Conservation (phyloP, 2,329 filamentous ascomycete genomes). For the Coniochaeta ligniaria region DNA sequence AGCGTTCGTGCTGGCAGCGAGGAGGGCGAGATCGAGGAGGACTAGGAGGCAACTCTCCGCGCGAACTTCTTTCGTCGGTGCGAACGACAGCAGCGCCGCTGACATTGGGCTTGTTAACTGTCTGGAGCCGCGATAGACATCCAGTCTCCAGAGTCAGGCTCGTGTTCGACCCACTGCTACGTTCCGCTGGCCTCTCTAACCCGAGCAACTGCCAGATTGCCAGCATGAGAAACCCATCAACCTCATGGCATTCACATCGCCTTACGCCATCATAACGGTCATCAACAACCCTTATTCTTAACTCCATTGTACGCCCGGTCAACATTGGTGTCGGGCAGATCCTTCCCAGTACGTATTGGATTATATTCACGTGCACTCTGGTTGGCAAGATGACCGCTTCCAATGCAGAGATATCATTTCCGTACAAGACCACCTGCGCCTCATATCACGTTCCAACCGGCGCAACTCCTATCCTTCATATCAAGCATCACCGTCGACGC, state of each 20-base stretch:
- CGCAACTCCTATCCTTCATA: background rate
- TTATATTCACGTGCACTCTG: background rate
- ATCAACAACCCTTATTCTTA: background rate
- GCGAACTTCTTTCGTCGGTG: background rate
- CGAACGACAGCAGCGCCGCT: background rate
- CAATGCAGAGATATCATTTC: background rate
- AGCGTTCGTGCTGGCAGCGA: conserved; percentile 81
- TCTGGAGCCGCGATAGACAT: background rate
- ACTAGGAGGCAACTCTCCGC: conserved; percentile 27
- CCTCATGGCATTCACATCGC: background rate
- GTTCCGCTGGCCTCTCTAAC: background rate
- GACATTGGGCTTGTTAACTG: background rate
- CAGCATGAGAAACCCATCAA: background rate
- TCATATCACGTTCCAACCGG: background rate
- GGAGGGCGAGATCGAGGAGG: conserved; percentile 96
- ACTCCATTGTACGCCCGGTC: background rate
- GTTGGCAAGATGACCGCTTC: conserved; percentile 4
- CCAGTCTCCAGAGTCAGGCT: background rate
- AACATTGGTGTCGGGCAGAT: background rate
- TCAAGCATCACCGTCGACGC: background rate
- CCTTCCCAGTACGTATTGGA: conserved; percentile 1
- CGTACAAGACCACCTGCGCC: background rate
- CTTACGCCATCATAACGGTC: background rate
- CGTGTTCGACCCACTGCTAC: background rate
- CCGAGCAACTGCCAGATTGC: background rate